Evolutionary conservation across 2,329 filamentous ascomycete genomes (phyloP).

Genomic region (Venturia pyrina): DNA sequence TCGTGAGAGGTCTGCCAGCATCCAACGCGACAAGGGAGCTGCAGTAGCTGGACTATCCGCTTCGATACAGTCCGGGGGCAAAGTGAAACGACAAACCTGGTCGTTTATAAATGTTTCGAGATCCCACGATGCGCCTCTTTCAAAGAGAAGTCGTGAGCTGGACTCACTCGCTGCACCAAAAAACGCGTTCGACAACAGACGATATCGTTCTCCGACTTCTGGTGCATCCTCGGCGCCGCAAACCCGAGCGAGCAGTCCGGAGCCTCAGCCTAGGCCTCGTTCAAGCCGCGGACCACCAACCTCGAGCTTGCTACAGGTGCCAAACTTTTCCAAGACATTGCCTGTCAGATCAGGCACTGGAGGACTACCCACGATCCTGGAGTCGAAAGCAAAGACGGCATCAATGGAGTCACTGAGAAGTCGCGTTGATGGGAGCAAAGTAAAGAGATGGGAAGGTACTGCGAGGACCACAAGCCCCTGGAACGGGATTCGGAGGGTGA

Average conservation of each 20-base stretch:
- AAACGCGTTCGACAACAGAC: background rate
- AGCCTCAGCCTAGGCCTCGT: background rate
- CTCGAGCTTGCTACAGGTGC: background rate
- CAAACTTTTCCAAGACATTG: background rate
- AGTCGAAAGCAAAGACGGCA: background rate
- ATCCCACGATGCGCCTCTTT: background rate
- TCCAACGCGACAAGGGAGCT: background rate
- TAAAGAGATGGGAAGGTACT: slow-evolving; percentile 28
- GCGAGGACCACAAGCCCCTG: slow-evolving; percentile 26
- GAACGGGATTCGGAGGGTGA: slow-evolving; percentile 36
- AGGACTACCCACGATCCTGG: slow-evolving; percentile 3
- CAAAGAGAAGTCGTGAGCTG: background rate
- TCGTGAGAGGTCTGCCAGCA: background rate
- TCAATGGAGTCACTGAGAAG: slow-evolving; percentile 3
- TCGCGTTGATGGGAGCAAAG: background rate
- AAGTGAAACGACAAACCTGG: background rate
- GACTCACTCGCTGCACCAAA: background rate
- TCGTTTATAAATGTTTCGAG: slow-evolving; percentile 1
- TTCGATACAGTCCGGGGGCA: background rate
- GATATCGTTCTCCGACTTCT: background rate
- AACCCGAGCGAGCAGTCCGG: slow-evolving; percentile 1
- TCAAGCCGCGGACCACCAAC: background rate
- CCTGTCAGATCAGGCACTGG: background rate
- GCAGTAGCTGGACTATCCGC: background rate
- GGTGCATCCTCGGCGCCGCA: background rate